Conservation (phyloP, 768 basidiomycete genomes). For the Russula earlei region DNA sequence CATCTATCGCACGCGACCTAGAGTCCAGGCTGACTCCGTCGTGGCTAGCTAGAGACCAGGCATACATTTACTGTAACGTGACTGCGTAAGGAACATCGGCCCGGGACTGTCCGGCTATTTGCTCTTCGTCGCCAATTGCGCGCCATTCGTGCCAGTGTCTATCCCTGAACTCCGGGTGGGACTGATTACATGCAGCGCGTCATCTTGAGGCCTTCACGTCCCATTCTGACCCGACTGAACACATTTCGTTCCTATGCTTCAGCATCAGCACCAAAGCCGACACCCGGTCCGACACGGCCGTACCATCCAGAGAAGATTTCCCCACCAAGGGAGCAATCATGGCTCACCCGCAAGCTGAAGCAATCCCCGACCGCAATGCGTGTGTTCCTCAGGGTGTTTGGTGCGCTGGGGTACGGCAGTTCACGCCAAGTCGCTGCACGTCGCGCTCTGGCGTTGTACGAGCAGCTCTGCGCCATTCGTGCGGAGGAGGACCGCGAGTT, state of each 20-base stretch:
- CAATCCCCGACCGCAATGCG: constrained; percentile 16
- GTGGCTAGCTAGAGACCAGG: no score
- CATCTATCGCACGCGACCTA: no score
- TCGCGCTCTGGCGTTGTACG: constrained; percentile 15
- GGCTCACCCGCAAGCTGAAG: constrained; percentile 19
- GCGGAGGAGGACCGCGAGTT: constrained; percentile 18
- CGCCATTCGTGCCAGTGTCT: no score
- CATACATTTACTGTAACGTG: no score
- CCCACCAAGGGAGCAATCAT: constrained; percentile 14
- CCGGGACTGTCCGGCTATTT: no score
- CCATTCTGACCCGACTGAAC: neutral
- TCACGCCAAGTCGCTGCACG: constrained; percentile 15
- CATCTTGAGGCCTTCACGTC: neutral
- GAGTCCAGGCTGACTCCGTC: no score
- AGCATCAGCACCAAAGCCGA: neutral
- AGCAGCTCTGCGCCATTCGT: constrained; percentile 14
- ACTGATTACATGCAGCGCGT: constrained; percentile 3
- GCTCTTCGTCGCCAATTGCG: no score
- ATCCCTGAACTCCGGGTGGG: no score
- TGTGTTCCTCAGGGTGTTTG: constrained; percentile 14
- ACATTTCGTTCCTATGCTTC: neutral
- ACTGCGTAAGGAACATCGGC: no score
- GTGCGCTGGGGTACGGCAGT: constrained; percentile 16
- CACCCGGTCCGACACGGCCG: constrained; percentile 14
- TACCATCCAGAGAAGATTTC: constrained; percentile 13